Evolutionary conservation across 208 protist species (phyloP).

Genomic region (Trypanosoma cruzi): DNA sequence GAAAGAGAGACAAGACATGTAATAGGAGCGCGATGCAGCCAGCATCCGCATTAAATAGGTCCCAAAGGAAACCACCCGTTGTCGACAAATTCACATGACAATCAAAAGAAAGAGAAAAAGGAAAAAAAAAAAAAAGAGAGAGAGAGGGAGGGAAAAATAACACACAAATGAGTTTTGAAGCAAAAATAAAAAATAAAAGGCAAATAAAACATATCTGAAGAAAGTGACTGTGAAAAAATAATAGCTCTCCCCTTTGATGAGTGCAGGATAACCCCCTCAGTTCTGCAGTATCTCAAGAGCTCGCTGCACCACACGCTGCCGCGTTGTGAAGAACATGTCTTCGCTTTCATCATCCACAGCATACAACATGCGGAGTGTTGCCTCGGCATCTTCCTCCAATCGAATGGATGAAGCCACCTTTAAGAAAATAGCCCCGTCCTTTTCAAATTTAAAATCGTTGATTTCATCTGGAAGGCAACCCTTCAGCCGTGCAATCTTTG

Average conservation of each 20-base stretch:
- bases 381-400: constrained; percentile 8
- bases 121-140: constrained; percentile 14
- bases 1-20: too few species aligned
- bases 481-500: background rate
- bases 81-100: background rate
- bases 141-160: background rate
- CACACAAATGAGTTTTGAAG: background rate
- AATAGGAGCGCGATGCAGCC: too few species aligned
- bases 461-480: background rate
- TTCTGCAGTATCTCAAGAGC: constrained; percentile 7
- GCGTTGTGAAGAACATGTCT: background rate
- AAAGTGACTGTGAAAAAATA: background rate
- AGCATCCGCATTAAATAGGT: too few species aligned
- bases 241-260: background rate
- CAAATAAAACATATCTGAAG: background rate
- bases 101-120: background rate
- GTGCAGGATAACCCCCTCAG: background rate
- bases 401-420: background rate
- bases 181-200: constrained; percentile 9
- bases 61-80: too few species aligned
- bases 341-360: background rate
- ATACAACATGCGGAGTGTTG: background rate
- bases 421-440: background rate
- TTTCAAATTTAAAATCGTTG: background rate
- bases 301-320: constrained; percentile 12